Conservation (phyloP, 441 rosid genomes). For the Pelargonium fulgidum region DNA sequence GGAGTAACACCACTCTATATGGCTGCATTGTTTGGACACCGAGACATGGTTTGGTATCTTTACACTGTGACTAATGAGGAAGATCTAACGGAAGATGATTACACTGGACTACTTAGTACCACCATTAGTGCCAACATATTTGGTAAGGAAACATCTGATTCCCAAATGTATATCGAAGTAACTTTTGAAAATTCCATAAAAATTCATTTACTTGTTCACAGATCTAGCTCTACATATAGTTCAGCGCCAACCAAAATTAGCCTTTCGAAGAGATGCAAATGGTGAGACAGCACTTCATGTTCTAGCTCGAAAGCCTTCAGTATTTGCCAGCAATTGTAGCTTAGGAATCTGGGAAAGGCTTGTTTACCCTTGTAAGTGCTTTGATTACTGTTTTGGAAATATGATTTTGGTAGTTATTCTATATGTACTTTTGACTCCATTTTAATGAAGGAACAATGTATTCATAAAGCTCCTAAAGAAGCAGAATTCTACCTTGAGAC, state of each 20-base stretch:
- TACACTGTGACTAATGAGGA: constrained; percentile 25
- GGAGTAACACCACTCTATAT: constrained; percentile 34
- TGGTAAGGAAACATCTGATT: constrained; percentile 1
- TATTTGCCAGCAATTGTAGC: background rate
- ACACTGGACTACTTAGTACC: constrained; percentile 28
- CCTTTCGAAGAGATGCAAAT: constrained; percentile 5
- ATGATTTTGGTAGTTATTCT: background rate
- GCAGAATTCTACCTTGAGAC: background rate
- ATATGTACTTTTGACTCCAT: background rate
- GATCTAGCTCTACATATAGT: constrained; percentile 1
- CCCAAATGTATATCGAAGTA: background rate
- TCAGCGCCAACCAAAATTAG: background rate
- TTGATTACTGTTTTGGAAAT: background rate
- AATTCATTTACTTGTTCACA: background rate
- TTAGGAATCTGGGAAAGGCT: background rate
- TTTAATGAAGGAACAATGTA: background rate
- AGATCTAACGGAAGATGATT: constrained; percentile 31
- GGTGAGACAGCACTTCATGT: constrained; percentile 16
- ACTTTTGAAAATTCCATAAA: background rate
- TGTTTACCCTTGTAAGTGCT: background rate
- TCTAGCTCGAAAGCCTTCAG: constrained; percentile 15
- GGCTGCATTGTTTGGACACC: constrained; percentile 38
- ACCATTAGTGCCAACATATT: constrained; percentile 22
- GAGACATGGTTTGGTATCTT: constrained; percentile 40
- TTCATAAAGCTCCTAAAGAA: background rate